A percentile compares a stretch with the other conserved stretches of the same genome.
Conservation (phyloP, 2,329 filamentous ascomycete genomes). For the Trichoderma sp. region DNA sequence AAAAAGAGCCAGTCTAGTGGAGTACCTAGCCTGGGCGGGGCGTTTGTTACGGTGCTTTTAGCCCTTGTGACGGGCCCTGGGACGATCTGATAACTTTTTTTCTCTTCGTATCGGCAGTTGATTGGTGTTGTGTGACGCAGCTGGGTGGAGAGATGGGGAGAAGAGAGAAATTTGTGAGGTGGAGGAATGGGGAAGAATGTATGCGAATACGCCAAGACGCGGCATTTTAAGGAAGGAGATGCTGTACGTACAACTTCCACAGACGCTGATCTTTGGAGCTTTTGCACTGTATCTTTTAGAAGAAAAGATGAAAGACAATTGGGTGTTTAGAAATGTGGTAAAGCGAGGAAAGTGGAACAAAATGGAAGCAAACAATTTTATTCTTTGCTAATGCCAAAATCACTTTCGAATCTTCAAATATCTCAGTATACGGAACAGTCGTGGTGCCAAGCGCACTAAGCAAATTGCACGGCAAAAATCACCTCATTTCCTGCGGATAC, state of each 20-base stretch:
- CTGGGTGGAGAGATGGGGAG: background rate
- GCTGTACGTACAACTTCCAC: background rate
- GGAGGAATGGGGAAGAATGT: background rate
- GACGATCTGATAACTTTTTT: slow-evolving; percentile 28
- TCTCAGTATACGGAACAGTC: background rate
- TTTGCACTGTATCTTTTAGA: background rate
- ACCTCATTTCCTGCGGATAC: slow-evolving; percentile 14
- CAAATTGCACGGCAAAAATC: background rate
- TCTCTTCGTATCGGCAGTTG: background rate
- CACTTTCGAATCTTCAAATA: background rate
- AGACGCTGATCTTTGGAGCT: background rate
- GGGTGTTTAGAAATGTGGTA: background rate
- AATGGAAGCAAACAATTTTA: too few species aligned
- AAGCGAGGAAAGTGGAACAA: background rate
- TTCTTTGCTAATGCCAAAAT: too few species aligned
- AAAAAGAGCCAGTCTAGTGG: slow-evolving; percentile 8
- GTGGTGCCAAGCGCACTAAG: slow-evolving; percentile 2
- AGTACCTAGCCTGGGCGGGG: slow-evolving; percentile 1
- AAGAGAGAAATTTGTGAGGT: slow-evolving; percentile 7
- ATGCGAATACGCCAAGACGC: slow-evolving; percentile 14
- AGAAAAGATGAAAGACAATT: background rate
- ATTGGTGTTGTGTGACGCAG: slow-evolving; percentile 10
- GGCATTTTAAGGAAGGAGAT: background rate
- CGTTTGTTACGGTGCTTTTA: background rate
- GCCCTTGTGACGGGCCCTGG: background rate